Evolutionary conservation across 306 rosid genomes (phyloP).

Genomic region (Carpinus fangiana): DNA sequence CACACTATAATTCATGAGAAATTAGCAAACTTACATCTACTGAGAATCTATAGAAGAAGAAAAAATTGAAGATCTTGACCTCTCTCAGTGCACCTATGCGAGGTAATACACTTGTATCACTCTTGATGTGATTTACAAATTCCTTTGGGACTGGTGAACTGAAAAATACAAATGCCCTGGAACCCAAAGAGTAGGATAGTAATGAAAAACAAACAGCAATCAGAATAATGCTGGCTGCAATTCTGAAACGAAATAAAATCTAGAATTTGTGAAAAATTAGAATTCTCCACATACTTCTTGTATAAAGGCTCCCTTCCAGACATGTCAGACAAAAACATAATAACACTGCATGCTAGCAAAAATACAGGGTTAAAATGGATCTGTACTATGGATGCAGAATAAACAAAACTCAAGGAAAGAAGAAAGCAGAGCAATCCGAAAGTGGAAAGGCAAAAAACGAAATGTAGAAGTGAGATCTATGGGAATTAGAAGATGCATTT

Average conservation of each 20-base stretch:
- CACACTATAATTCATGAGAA: slow-evolving; percentile 17
- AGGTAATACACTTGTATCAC: slow-evolving; percentile 91
- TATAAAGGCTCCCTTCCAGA: slow-evolving; percentile 97
- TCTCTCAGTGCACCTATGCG: slow-evolving; percentile 92
- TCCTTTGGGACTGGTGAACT: slow-evolving; percentile 82
- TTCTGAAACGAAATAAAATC: slow-evolving; percentile 12
- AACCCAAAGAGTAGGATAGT: slow-evolving; percentile 18
- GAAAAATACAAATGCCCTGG: slow-evolving; percentile 86
- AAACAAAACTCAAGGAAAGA: neutral
- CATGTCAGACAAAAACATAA: slow-evolving; percentile 97
- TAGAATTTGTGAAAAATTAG: slow-evolving; percentile 5
- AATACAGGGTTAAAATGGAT: slow-evolving; percentile 47
- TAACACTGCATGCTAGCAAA: slow-evolving; percentile 85
- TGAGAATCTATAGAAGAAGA: slow-evolving; percentile 20
- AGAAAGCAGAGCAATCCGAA: neutral
- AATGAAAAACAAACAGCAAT: slow-evolving; percentile 21
- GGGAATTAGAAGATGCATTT: neutral
- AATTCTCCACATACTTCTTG: slow-evolving; percentile 64
- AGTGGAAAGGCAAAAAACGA: neutral
- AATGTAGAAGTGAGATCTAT: neutral
- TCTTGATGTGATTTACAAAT: slow-evolving; percentile 73
- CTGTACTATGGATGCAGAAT: neutral
- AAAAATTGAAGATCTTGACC: slow-evolving; percentile 45
- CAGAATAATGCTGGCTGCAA: slow-evolving; percentile 22
- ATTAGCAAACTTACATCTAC: slow-evolving; percentile 18